Evolutionary conservation across 805 yeast species (phyloP).

Genomic region (Ogataea populi-albae): DNA sequence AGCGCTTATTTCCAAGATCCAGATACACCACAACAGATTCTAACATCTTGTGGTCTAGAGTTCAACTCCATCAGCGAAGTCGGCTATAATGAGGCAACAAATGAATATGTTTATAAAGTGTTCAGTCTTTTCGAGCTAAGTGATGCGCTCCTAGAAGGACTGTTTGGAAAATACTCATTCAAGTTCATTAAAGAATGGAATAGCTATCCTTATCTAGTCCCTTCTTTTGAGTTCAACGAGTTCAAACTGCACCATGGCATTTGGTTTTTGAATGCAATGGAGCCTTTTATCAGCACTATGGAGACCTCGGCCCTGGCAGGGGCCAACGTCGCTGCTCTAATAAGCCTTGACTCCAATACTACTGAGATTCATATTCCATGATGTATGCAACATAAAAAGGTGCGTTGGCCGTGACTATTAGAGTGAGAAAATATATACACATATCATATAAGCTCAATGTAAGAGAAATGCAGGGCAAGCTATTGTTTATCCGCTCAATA

Average conservation of each 20-base stretch:
- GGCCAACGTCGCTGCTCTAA: slow-evolving; percentile 46
- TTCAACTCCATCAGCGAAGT: slow-evolving; percentile 37
- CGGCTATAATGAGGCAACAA: slow-evolving; percentile 25
- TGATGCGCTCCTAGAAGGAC: slow-evolving; percentile 14
- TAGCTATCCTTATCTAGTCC: slow-evolving; percentile 41
- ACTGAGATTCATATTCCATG: slow-evolving; percentile 22
- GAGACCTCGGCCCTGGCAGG: slow-evolving; percentile 50
- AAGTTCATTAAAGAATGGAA: slow-evolving; percentile 39
- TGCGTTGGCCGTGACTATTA: no score
- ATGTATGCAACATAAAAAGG: no score
- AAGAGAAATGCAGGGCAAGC: no score
- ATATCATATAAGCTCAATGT: no score
- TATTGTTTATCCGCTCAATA: no score
- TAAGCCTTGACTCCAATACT: slow-evolving; percentile 30
- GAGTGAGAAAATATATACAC: no score
- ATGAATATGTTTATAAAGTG: slow-evolving; percentile 40
- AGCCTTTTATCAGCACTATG: slow-evolving; percentile 48
- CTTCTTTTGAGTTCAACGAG: slow-evolving; percentile 27
- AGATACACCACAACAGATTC: slow-evolving; percentile 26
- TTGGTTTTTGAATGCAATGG: slow-evolving; percentile 46
- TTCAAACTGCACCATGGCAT: slow-evolving; percentile 20
- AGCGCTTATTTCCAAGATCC: slow-evolving; percentile 13
- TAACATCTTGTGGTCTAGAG: slow-evolving; percentile 25
- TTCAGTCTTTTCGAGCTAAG: slow-evolving; percentile 32
- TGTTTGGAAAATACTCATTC: slow-evolving; percentile 27